Evolutionary conservation across 2,329 filamentous ascomycete genomes (phyloP), one percentile per base, ranked within the genome.

Genomic region (Monosporascus ibericus): DNA sequence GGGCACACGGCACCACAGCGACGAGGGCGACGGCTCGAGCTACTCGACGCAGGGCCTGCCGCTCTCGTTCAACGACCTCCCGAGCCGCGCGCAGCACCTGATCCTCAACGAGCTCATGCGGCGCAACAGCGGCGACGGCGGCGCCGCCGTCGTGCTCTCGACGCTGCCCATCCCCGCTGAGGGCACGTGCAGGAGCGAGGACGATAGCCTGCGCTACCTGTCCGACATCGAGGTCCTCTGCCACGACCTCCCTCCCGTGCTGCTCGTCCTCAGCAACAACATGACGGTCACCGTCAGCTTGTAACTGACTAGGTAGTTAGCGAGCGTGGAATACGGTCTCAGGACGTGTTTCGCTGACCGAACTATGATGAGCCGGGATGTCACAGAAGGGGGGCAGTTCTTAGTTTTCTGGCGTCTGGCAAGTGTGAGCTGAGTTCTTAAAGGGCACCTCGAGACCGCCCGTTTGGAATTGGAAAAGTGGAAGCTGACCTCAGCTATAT

Each of bases 201-300:
- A 75, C 40, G 83, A 87, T 18, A 89, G 87, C 60, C 72, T 89
- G 52, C 80, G 80, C 56, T 95, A 94, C 68, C 74, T 95, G 47
- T 85, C 81, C 48, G 87, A 91, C 68, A 75, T 92, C 54, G 88
- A 94, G 68, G 81, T 94, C 2, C 70, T 95, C 53, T 92, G 87
- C 67, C 81, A 86, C 62, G 86, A 82, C 11, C 72, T 92, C 55
- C 89, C 90, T 27, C 90, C 90, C 1, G 82, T 84, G 46, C 68
- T 95, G 62, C 73, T 95, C 67, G 87, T 95, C 39, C 80, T 95
- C 70, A 91, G 87, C 69, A 95, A 95, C 69, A 90, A 85, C 63
- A 91, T 95, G 87, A 95, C 89, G 17, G 90, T 95, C 47, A 95
- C 87, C 6, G 87, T 88, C 63, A 88, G 85, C 66, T 69, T 90